phyloP scores from a whole-genome alignment of 2,329 filamentous ascomycete genomes.

The Colletotrichum trifolii region DNA sequence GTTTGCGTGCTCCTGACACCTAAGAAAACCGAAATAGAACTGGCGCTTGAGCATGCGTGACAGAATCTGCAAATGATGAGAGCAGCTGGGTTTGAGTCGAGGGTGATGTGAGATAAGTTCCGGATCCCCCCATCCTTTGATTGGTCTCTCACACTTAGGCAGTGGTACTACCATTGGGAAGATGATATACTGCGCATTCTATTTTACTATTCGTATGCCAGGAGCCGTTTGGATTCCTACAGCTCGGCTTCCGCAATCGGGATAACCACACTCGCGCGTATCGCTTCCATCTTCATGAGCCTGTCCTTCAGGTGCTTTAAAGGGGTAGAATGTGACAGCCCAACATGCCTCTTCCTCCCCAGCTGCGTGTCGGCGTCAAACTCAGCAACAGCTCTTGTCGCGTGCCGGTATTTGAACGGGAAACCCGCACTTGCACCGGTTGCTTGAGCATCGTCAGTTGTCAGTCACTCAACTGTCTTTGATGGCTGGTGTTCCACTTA shows the following conservation, averaged over 20 bases:
- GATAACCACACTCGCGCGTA: not conserved
- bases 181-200: no score
- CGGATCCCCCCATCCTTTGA: no score
- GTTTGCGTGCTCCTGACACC: no score
- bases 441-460: slow-evolving; percentile 58
- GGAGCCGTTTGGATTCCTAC: no score
- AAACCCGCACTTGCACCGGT: slow-evolving; percentile 75
- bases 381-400: slow-evolving; percentile 73
- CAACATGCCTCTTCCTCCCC: slow-evolving; percentile 90
- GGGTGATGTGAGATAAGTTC: no score
- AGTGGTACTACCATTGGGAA: no score
- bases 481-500: slow-evolving; percentile 59
- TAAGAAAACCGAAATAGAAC: no score
- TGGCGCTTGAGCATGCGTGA: no score
- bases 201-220: no score
- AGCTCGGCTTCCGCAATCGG: not conserved
- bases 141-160: no score
- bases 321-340: slow-evolving; percentile 91
- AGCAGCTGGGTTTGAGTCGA: no score
- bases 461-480: slow-evolving; percentile 40
- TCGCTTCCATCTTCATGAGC: not conserved
- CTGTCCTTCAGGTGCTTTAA: slow-evolving; percentile 52
- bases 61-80: no score
- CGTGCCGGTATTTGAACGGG: slow-evolving; percentile 56
- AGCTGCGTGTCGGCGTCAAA: slow-evolving; percentile 81